Evolutionary conservation across 148 eudicot species (phyloP), one percentile per base, ranked within the genome.

Genomic region (Cornus controversa): DNA sequence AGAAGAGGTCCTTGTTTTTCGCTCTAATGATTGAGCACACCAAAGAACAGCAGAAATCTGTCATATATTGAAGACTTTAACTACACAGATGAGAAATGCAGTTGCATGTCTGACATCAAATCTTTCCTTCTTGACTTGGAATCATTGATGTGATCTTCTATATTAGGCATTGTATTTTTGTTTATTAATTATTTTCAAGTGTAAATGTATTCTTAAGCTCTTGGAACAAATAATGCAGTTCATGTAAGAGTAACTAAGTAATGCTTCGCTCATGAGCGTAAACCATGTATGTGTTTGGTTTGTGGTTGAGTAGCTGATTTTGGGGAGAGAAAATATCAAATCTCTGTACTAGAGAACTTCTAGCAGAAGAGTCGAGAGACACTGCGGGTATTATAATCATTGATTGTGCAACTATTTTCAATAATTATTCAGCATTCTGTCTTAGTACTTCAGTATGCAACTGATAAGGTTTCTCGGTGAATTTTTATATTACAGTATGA

Each of bases 341-440:
- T 31, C 34, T 31, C 34, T 31, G 34, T 31, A 31, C 34, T 4
- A 40, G 8, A 40, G 10, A 40, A 9, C 45, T 40, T 40, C 1
- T 73, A 75, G 63, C 62, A 80, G 11, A 63, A 40, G 63, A 74
- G 67, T 67, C 47, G 10, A 40, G 45, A 40, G 45, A 9, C 45
- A 40, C 45, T 40, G 10, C 8, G 6, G 5, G 45, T 40, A 40
- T 40, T 40, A 9, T 40, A 40, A 9, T 40, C 1, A 6, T 6
- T 40, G 10, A 40, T 40, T 7, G 45, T 6, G 10, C 45, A 40
- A 40, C 45, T 40, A 5, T 9, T 40, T 40, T 54, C 5, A 54
- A 14, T 54, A 8, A 54, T 54, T 54, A 54, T 54, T 14, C 2
- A 54, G 20, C 60, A 54, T 14, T 14, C 18, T 54, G 60, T 54